Evolutionary conservation across 2,329 filamentous ascomycete species (phyloP).

Genomic region (Aurifilum marmelostoma): DNA sequence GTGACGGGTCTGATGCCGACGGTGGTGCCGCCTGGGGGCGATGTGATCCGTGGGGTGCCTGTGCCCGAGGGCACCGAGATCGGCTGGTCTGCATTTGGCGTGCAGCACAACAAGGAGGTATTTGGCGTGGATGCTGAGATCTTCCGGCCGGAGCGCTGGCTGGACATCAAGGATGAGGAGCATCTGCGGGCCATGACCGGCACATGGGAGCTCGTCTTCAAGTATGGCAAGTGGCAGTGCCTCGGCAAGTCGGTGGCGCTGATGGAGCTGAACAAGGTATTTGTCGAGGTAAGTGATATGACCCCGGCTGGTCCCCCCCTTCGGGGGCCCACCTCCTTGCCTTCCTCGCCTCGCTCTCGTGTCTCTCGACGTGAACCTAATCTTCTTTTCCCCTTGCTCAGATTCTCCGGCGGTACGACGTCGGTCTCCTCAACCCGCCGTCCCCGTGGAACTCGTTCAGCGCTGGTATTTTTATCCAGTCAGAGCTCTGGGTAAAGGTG

Average conservation of each 20-base stretch:
- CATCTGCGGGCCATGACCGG: slow-evolving; percentile 41
- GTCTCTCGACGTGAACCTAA: neutral
- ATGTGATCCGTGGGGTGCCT: slow-evolving; percentile 43
- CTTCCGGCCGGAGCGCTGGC: slow-evolving; percentile 55
- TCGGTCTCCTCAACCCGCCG: slow-evolving; percentile 33
- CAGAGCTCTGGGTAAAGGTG: slow-evolving; percentile 35
- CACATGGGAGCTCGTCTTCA: slow-evolving; percentile 49
- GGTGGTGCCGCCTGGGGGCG: slow-evolving; percentile 43
- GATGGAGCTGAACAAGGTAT: slow-evolving; percentile 49
- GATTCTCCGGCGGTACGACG: slow-evolving; percentile 34
- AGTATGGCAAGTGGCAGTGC: slow-evolving; percentile 47
- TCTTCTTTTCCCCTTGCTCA: slow-evolving; percentile 16
- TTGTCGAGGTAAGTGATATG: slow-evolving; percentile 44
- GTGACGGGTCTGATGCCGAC: slow-evolving; percentile 43
- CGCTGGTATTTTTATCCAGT: slow-evolving; percentile 38
- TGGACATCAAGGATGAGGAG: slow-evolving; percentile 42
- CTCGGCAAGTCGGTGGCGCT: slow-evolving; percentile 50
- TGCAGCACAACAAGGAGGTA: slow-evolving; percentile 43
- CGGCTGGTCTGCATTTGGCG: slow-evolving; percentile 46
- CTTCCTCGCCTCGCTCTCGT: neutral
- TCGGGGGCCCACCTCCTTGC: no score
- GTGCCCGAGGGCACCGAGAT: slow-evolving; percentile 52
- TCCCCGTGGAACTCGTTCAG: slow-evolving; percentile 34
- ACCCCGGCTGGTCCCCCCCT: neutral
- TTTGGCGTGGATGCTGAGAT: slow-evolving; percentile 45